Evolutionary conservation across 768 basidiomycete genomes (phyloP).

Genomic region (Russula abietina): DNA sequence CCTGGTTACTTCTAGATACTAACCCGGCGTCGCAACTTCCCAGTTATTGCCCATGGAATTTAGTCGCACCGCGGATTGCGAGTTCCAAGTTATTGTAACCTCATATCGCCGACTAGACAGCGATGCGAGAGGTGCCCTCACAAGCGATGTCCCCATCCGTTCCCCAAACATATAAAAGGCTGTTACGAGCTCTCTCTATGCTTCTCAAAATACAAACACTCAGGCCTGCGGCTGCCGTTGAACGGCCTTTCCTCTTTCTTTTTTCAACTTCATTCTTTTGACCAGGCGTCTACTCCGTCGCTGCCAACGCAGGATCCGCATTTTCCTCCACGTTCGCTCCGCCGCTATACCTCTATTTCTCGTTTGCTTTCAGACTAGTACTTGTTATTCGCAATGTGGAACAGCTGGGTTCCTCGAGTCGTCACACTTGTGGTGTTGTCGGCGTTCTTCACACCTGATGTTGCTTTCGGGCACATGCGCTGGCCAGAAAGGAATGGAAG

Average conservation of each 20-base stretch:
- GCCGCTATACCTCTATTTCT: slow-evolving; percentile 12
- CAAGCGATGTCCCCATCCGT: not conserved
- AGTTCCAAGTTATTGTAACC: not conserved
- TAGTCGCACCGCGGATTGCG: not conserved
- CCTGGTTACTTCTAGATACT: not conserved
- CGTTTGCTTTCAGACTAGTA: not conserved
- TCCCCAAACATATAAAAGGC: not conserved
- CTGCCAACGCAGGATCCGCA: slow-evolving; percentile 25
- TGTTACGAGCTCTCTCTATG: not conserved
- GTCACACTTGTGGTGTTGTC: slow-evolving; percentile 26
- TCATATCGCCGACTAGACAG: not conserved
- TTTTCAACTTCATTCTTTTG: slow-evolving; percentile 31
- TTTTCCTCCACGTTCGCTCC: slow-evolving; percentile 26
- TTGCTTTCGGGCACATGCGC: slow-evolving; percentile 35
- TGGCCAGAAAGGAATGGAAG: slow-evolving; percentile 46
- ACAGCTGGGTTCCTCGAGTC: slow-evolving; percentile 16
- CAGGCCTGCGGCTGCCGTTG: slow-evolving; percentile 36
- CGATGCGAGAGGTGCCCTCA: not conserved
- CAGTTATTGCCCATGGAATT: not conserved
- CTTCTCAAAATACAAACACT: slow-evolving; percentile 25
- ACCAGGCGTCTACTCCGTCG: slow-evolving; percentile 40
- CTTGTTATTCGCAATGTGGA: slow-evolving; percentile 8
- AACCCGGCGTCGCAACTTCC: not conserved
- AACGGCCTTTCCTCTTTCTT: slow-evolving; percentile 32
- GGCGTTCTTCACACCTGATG: slow-evolving; percentile 18